These are phyloP conservation scores for Phyllosticta paracitricarpa DNA, from an alignment of 2,329 filamentous ascomycete species.

Conservation along the genomic window DNA sequence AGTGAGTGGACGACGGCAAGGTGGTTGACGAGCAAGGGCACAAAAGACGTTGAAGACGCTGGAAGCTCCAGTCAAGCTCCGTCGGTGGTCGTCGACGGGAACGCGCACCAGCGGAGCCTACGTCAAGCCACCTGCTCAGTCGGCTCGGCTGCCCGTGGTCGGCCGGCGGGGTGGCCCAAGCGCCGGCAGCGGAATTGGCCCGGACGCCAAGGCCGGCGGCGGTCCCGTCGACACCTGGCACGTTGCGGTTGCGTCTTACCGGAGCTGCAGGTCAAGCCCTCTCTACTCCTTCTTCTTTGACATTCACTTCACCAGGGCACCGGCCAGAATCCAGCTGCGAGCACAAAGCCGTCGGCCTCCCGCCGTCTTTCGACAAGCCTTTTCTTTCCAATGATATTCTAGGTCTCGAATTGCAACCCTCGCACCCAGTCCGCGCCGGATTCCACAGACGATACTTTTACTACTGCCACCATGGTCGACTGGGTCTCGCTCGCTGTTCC, in stretches of 20 bases:
- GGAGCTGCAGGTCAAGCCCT: no score
- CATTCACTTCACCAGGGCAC: background rate
- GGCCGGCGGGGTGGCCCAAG: background rate
- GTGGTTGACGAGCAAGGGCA: no score
- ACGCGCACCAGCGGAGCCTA: no score
- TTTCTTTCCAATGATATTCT: slow-evolving; percentile 2
- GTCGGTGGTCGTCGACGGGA: background rate
- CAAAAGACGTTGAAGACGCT: background rate
- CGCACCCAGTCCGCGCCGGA: background rate
- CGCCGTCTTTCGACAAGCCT: background rate
- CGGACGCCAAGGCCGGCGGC: background rate
- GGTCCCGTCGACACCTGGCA: slow-evolving; percentile 8
- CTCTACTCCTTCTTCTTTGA: background rate
- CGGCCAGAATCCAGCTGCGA: background rate
- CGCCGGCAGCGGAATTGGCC: background rate
- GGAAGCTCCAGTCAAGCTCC: background rate
- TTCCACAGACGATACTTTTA: background rate
- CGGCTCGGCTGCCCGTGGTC: no score
- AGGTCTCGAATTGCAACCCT: background rate
- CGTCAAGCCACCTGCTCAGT: no score
- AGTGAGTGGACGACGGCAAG: background rate
- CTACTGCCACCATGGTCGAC: slow-evolving; percentile 45
- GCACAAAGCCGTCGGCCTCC: slow-evolving; percentile 3
- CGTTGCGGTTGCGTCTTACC: background rate
- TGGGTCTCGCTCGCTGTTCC: slow-evolving; percentile 82